Conservation (phyloP, 495 filamentous ascomycete species). For the Lepidopterella palustris region DNA sequence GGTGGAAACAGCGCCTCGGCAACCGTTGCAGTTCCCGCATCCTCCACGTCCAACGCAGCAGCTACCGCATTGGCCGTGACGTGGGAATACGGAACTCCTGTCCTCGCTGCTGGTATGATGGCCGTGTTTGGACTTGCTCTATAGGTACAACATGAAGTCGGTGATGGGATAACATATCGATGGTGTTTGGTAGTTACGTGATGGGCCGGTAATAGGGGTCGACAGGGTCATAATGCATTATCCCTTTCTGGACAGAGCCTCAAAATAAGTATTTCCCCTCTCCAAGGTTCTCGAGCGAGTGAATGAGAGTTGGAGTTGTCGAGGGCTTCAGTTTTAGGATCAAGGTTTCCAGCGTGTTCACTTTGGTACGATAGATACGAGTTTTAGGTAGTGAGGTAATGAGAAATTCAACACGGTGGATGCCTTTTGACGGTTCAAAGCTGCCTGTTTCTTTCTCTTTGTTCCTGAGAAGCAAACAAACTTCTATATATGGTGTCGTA, state of each 20-base stretch:
- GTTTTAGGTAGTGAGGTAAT: neutral
- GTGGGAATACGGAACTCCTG: constrained; percentile 46
- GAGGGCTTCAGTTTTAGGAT: neutral
- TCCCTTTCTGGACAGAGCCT: neutral
- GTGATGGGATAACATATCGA: neutral
- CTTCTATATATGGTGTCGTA: neutral
- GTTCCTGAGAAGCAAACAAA: neutral
- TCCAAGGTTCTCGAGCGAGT: neutral
- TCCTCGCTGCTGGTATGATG: constrained; percentile 45
- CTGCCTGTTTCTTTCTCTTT: no score
- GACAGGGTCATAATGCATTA: neutral
- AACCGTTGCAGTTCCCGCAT: constrained; percentile 22
- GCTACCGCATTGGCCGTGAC: constrained; percentile 36
- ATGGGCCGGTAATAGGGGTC: neutral
- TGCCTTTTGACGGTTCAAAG: neutral
- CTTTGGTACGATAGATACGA: neutral
- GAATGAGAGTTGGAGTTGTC: neutral
- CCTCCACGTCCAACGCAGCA: constrained; percentile 39
- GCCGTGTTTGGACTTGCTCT: constrained; percentile 46
- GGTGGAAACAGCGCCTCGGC: constrained; percentile 14
- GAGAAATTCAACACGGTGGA: neutral
- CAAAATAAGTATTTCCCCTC: neutral
- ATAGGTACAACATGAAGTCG: constrained; percentile 32
- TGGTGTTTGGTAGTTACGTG: neutral
- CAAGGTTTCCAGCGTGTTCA: neutral